A percentile compares a stretch with the other conserved stretches of the same genome.
phyloP scores from a whole-genome alignment of 331 rosid species.

The Erythrophleum ivorense region DNA sequence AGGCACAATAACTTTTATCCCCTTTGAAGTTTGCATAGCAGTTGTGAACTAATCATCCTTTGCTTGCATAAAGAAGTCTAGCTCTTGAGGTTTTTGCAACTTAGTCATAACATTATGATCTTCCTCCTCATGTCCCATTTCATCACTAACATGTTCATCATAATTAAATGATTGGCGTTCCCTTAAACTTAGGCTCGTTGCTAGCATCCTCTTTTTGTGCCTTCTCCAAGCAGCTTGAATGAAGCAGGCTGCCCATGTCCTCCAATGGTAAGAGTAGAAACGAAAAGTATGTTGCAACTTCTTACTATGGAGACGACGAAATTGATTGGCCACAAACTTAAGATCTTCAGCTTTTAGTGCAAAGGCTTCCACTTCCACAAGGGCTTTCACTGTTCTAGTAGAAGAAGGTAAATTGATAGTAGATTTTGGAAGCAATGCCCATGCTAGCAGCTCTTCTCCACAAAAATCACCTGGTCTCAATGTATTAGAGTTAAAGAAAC shows the following conservation, averaged over 20 bases:
- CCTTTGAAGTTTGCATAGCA: conserved; percentile 19
- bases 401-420: conserved; percentile 84
- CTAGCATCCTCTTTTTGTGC: conserved; percentile 60
- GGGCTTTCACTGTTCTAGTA: conserved; percentile 79
- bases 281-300: conserved; percentile 92
- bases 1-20: not conserved
- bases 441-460: conserved; percentile 94
- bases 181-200: conserved; percentile 47
- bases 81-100: conserved; percentile 91
- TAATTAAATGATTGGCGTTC: conserved; percentile 50
- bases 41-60: conserved; percentile 53
- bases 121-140: conserved; percentile 50
- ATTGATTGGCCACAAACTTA: conserved; percentile 91
- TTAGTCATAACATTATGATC: conserved; percentile 38
- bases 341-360: conserved; percentile 90
- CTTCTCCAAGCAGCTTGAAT: conserved; percentile 89
- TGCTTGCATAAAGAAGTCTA: conserved; percentile 76
- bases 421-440: conserved; percentile 95
- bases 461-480: conserved; percentile 88
- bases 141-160: conserved; percentile 43
- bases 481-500: conserved; percentile 84
- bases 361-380: conserved; percentile 91
- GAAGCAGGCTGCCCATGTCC: conserved; percentile 97
- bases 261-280: conserved; percentile 93
- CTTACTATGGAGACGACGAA: conserved; percentile 89